These are phyloP conservation scores for Fusarium vanettenii DNA, from an alignment of 2,329 filamentous ascomycete species.

Conservation along the genomic window DNA sequence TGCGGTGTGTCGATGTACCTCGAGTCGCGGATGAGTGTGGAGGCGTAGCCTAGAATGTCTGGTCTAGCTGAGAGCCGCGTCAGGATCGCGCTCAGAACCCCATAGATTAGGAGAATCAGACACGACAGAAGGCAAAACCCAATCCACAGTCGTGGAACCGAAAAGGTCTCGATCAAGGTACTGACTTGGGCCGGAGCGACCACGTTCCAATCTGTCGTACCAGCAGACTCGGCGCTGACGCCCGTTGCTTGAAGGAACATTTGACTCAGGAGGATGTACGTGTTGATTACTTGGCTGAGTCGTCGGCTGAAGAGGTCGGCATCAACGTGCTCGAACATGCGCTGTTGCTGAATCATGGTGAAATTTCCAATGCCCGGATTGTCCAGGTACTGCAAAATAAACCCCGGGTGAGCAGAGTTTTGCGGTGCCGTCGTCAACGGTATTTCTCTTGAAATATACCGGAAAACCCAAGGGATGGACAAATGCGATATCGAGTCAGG, in stretches of 20 bases:
- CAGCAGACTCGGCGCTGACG: not conserved
- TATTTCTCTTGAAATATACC: not conserved
- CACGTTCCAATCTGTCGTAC: not conserved
- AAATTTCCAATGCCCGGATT: not conserved
- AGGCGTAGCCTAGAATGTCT: not conserved
- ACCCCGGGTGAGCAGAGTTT: not conserved
- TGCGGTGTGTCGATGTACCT: not conserved
- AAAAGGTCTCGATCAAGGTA: not conserved
- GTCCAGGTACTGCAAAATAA: not conserved
- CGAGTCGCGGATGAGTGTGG: not conserved
- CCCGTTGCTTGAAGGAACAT: not conserved
- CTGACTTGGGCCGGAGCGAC: not conserved
- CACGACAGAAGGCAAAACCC: not conserved
- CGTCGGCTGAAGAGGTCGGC: not conserved
- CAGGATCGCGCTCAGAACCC: not conserved
- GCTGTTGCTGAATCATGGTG: not conserved
- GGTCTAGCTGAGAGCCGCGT: not conserved
- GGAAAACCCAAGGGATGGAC: not conserved
- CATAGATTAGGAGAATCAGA: not conserved
- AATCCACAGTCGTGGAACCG: not conserved
- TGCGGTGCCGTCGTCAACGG: not conserved
- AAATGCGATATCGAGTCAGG: not conserved
- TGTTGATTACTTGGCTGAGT: not conserved
- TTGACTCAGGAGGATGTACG: not conserved
- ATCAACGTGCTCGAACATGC: not conserved